These are phyloP conservation scores for Trichoderma guizhouense DNA, from an alignment of 2,329 filamentous ascomycete genomes.

Conservation along the genomic window DNA sequence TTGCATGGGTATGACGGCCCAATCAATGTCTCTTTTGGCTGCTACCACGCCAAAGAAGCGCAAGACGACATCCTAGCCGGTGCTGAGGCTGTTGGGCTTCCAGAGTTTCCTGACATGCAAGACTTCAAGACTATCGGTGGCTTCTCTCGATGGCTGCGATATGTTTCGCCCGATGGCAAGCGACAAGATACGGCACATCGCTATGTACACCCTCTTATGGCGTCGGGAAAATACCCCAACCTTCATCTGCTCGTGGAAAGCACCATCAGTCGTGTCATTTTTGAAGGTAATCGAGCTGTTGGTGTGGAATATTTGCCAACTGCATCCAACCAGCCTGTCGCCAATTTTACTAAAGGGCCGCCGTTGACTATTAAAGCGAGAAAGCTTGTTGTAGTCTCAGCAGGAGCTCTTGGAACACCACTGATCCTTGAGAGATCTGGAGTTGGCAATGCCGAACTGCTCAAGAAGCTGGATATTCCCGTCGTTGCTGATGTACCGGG, in stretches of 20 bases:
- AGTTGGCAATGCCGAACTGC: conserved; percentile 49
- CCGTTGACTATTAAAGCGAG: conserved; percentile 26
- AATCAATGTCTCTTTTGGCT: conserved; percentile 52
- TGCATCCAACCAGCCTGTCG: conserved; percentile 24
- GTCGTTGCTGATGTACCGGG: conserved; percentile 46
- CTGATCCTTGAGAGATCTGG: conserved; percentile 61
- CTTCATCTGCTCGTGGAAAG: conserved; percentile 57
- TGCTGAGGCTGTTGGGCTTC: conserved; percentile 40
- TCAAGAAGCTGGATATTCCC: conserved; percentile 46
- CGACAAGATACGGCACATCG: conserved; percentile 57
- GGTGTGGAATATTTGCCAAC: conserved; percentile 58
- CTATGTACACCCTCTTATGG: conserved; percentile 39
- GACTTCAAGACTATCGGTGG: conserved; percentile 41
- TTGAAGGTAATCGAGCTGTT: conserved; percentile 49
- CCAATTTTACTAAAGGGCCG: conserved; percentile 14
- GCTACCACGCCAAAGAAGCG: conserved; percentile 37
- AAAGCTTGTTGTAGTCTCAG: conserved; percentile 34
- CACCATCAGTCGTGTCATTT: conserved; percentile 53
- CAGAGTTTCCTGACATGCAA: conserved; percentile 52
- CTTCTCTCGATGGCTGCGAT: conserved; percentile 34
- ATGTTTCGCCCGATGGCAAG: conserved; percentile 46
- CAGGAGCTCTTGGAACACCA: conserved; percentile 52
- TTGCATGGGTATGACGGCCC: conserved; percentile 54
- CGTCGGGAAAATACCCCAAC: conserved; percentile 46
- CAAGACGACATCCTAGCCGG: conserved; percentile 51